Conservation (phyloP, 805 yeast species). For the Metschnikowia lunata region DNA sequence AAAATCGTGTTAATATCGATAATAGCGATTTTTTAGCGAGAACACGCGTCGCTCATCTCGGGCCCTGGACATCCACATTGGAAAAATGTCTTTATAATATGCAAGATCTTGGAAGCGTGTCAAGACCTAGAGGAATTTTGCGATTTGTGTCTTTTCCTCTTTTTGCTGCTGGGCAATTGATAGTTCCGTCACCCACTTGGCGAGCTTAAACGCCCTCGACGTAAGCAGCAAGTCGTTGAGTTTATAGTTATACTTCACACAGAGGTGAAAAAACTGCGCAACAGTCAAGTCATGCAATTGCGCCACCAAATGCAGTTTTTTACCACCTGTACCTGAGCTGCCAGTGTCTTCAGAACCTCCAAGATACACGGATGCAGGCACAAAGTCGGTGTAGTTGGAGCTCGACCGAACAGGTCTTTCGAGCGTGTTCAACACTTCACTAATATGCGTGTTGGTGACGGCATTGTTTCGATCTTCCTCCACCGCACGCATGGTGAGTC, state of each 20-base stretch:
- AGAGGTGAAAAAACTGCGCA: conserved; percentile 59
- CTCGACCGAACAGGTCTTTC: conserved; percentile 52
- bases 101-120: too few species aligned
- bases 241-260: conserved; percentile 57
- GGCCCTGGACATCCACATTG: too few species aligned
- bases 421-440: conserved; percentile 54
- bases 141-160: conserved; percentile 12
- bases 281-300: conserved; percentile 61
- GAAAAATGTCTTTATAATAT: too few species aligned
- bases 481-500: conserved; percentile 54
- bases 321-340: conserved; percentile 4
- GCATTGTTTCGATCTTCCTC: conserved; percentile 59
- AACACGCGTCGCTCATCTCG: too few species aligned
- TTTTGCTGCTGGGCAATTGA: conserved; percentile 49
- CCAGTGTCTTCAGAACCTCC: conserved; percentile 23
- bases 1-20: too few species aligned
- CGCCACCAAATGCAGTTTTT: conserved; percentile 41
- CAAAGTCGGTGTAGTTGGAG: conserved; percentile 32
- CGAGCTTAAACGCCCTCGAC: conserved; percentile 61
- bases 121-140: conserved; percentile 2
- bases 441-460: conserved; percentile 48
- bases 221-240: conserved; percentile 61
- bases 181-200: conserved; percentile 68
- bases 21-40: too few species aligned
- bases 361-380: conserved; percentile 46